Conservation (phyloP, 2,329 filamentous ascomycete species). For the Ascochyta lentis region DNA sequence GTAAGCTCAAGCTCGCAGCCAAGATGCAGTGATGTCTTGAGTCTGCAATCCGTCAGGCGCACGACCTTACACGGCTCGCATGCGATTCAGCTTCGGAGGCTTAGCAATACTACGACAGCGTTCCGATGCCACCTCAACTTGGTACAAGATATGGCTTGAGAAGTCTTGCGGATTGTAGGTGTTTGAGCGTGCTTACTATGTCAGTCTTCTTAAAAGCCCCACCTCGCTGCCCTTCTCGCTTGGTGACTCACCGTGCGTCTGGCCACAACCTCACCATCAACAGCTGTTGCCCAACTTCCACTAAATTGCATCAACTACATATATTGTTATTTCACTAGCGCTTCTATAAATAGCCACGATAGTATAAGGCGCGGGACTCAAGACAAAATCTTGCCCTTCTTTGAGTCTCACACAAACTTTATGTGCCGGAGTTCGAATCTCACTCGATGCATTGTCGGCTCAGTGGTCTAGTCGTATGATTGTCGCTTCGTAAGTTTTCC, state of each 20-base stretch:
- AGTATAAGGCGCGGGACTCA: constrained; percentile 9
- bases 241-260: not conserved
- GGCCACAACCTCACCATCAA: not conserved
- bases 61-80: no score
- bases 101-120: no score
- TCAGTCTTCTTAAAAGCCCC: not conserved
- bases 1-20: no score
- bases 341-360: constrained; percentile 1
- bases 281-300: not conserved
- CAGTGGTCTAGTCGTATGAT: constrained; percentile 19
- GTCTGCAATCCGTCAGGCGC: no score
- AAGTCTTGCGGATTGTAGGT: no score
- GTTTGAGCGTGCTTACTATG: no score
- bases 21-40: no score
- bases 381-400: not conserved
- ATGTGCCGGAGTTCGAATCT: constrained; percentile 12
- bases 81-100: no score
- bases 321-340: not conserved
- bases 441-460: constrained; percentile 2
- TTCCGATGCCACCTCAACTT: no score
- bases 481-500: constrained; percentile 9
- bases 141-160: no score
- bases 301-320: not conserved
- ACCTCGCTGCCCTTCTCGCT: not conserved
- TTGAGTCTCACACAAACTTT: not conserved